Evolutionary conservation across 192 early-diverging fungal species (phyloP).

Genomic region (Coemansia nantahalensis): DNA sequence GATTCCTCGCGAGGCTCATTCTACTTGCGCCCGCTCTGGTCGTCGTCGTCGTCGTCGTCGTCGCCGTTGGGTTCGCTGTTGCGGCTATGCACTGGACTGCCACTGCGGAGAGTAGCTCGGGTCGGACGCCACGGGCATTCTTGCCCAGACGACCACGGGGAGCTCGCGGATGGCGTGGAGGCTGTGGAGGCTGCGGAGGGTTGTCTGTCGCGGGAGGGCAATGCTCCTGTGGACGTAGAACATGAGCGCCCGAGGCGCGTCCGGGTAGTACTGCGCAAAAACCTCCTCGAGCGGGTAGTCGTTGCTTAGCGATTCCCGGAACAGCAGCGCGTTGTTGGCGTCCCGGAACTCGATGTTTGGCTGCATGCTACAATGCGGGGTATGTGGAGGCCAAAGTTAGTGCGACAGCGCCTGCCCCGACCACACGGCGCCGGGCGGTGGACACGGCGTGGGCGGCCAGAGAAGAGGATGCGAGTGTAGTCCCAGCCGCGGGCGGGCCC

Average conservation of each 20-base stretch:
- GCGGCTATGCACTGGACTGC: neutral
- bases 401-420: neutral
- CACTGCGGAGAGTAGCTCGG: slow-evolving; percentile 25
- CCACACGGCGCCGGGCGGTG: too few relatives aligned
- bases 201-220: slow-evolving; percentile 27
- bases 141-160: slow-evolving; percentile 38
- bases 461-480: too few relatives aligned
- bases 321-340: slow-evolving; percentile 31
- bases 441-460: too few relatives aligned
- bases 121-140: slow-evolving; percentile 10
- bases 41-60: too few relatives aligned
- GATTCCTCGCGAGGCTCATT: too few relatives aligned
- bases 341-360: slow-evolving; percentile 49
- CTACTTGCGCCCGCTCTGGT: too few relatives aligned
- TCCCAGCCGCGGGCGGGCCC: too few relatives aligned
- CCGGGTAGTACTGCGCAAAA: slow-evolving; percentile 39
- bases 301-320: slow-evolving; percentile 27
- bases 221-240: slow-evolving; percentile 35
- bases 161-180: slow-evolving; percentile 11
- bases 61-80: too few relatives aligned
- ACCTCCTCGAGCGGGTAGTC: slow-evolving; percentile 48
- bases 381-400: neutral
- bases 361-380: slow-evolving; percentile 12
- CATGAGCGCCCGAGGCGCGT: slow-evolving; percentile 31
- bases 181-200: slow-evolving; percentile 9